Percentiles rank a stretch among this genome's conserved stretches.
Conservation (phyloP, 768 basidiomycete genomes). For the Filobasidium floriforme region DNA sequence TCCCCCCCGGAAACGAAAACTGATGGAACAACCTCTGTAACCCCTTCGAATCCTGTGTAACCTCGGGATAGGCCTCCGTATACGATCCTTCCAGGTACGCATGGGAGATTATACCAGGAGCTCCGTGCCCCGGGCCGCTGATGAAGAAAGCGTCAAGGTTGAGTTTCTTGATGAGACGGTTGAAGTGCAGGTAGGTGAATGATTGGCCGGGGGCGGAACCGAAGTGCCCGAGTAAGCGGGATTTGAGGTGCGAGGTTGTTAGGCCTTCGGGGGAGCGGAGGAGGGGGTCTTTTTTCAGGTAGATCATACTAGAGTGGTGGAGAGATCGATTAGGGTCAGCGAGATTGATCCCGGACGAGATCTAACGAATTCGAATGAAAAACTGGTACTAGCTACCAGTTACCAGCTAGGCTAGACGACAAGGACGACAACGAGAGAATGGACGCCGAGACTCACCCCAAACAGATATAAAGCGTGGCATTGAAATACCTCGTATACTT, state of each 20-base stretch:
- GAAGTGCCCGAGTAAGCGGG: conserved; percentile 73
- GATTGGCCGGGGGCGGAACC: conserved; percentile 60
- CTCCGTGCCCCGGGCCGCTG: conserved; percentile 74
- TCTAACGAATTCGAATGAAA: no score
- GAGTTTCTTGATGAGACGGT: conserved; percentile 42
- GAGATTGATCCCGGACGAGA: no score
- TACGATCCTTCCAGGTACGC: conserved; percentile 71
- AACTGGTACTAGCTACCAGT: no score
- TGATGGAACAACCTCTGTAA: conserved; percentile 55
- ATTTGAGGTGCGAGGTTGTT: conserved; percentile 65
- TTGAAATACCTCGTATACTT: conserved; percentile 37
- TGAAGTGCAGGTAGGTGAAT: conserved; percentile 65
- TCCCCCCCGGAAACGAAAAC: conserved; percentile 74
- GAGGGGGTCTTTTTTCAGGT: conserved; percentile 23
- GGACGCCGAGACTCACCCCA: conserved; percentile 5
- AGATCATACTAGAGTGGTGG: conserved; percentile 10
- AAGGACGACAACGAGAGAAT: background rate
- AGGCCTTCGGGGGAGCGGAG: conserved; percentile 32
- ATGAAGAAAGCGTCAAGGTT: conserved; percentile 62
- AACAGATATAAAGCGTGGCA: conserved; percentile 33
- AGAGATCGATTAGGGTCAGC: background rate
- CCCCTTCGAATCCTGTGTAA: conserved; percentile 32
- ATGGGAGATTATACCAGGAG: conserved; percentile 72
- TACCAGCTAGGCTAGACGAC: background rate
- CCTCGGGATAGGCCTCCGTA: conserved; percentile 40